phyloP scores from a whole-genome alignment of 2,329 filamentous ascomycete species.

The Aureobasidium pullulans region DNA sequence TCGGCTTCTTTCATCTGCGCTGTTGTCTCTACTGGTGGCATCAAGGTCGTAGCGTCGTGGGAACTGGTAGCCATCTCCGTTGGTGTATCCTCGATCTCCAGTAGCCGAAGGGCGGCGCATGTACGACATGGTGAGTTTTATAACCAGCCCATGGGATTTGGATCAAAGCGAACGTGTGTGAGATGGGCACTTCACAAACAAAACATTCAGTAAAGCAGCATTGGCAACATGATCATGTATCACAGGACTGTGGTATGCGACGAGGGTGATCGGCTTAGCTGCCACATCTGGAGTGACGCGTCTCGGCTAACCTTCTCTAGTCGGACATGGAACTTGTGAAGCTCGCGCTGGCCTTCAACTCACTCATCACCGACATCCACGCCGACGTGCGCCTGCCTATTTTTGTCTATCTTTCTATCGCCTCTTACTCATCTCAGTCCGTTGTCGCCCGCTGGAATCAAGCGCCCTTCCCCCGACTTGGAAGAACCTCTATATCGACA shows the following conservation, averaged over 20 bases:
- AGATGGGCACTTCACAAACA: too few species aligned
- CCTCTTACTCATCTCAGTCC: background rate
- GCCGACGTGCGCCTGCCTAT: background rate
- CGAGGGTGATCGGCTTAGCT: background rate
- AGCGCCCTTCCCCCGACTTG: background rate
- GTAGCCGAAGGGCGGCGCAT: conserved; percentile 10
- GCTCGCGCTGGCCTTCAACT: background rate
- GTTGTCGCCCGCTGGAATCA: background rate
- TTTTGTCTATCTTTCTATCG: background rate
- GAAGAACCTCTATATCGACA: background rate
- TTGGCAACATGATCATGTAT: background rate
- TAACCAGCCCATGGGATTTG: background rate
- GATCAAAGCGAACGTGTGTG: background rate
- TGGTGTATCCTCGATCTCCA: conserved; percentile 27
- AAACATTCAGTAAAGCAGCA: too few species aligned
- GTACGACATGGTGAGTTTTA: background rate
- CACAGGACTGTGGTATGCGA: background rate
- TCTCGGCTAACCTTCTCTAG: background rate
- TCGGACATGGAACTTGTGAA: background rate
- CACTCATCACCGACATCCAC: background rate
- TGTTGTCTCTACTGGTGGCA: conserved; percentile 27
- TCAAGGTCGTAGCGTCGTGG: conserved; percentile 30
- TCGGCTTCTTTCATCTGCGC: conserved; percentile 28
- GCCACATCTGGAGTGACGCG: conserved; percentile 6
- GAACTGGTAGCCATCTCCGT: conserved; percentile 28